Evolutionary conservation across 2,329 filamentous ascomycete species (phyloP).

Genomic region (Stagonosporopsis rhizophila): DNA sequence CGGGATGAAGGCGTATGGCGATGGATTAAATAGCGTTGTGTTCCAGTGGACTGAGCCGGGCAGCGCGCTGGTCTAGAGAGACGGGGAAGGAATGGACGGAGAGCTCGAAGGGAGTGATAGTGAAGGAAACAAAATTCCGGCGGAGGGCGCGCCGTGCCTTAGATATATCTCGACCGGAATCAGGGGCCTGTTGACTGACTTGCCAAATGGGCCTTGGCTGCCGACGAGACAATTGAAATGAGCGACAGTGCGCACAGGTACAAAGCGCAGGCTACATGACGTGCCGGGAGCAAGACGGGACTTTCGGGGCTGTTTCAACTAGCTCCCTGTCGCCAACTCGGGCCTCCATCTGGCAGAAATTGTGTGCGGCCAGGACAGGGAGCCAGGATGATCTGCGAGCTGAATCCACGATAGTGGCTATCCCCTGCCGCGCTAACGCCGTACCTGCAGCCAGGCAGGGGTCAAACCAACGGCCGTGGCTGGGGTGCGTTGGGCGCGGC

Average conservation of each 20-base stretch:
- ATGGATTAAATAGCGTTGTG: slow-evolving; percentile 39
- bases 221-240: slow-evolving; percentile 51
- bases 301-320: slow-evolving; percentile 50
- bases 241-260: slow-evolving; percentile 45
- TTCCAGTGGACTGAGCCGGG: slow-evolving; percentile 41
- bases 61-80: slow-evolving; percentile 30
- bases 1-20: slow-evolving; percentile 19
- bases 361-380: slow-evolving; percentile 28
- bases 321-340: slow-evolving; percentile 37
- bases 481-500: slow-evolving; percentile 20
- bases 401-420: slow-evolving; percentile 35
- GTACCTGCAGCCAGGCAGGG: slow-evolving; percentile 34
- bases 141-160: slow-evolving; percentile 38
- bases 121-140: slow-evolving; percentile 32
- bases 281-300: slow-evolving; percentile 48
- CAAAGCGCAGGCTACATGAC: slow-evolving; percentile 50
- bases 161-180: slow-evolving; percentile 40
- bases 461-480: slow-evolving; percentile 30
- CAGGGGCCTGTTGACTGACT: slow-evolving; percentile 39
- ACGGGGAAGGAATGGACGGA: slow-evolving; percentile 33
- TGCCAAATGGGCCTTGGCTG: slow-evolving; percentile 43
- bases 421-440: slow-evolving; percentile 23
- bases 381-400: slow-evolving; percentile 41
- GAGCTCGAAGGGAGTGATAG: slow-evolving; percentile 35
- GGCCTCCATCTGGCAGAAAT: slow-evolving; percentile 35